Evolutionary conservation across 2,329 filamentous ascomycete genomes (phyloP).

Genomic region (Diaporthe ampelina): DNA sequence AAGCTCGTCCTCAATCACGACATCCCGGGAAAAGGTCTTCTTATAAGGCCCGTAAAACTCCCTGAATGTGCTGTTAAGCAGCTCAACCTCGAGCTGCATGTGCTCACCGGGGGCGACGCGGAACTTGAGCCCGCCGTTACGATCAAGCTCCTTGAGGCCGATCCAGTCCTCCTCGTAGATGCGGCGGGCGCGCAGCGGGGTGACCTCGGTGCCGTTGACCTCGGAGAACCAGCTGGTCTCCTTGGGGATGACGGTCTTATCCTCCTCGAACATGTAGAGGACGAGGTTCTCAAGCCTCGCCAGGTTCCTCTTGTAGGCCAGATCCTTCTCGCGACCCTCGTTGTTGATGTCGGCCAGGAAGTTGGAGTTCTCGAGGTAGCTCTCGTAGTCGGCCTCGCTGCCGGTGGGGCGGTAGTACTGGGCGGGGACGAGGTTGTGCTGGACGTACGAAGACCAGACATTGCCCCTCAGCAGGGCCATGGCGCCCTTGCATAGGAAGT

Average conservation of each 20-base stretch:
- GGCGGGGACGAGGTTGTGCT: conserved; percentile 86
- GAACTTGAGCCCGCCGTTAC: conserved; percentile 84
- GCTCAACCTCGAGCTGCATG: conserved; percentile 81
- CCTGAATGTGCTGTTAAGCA: conserved; percentile 75
- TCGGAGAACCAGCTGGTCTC: conserved; percentile 93
- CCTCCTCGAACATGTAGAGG: conserved; percentile 91
- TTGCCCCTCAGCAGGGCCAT: conserved; percentile 84
- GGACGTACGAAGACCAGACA: conserved; percentile 84
- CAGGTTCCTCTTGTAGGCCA: conserved; percentile 79
- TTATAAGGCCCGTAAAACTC: conserved; percentile 74
- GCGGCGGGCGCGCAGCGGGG: conserved; percentile 74
- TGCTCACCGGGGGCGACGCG: conserved; percentile 81
- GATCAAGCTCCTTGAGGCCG: conserved; percentile 83
- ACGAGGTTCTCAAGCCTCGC: conserved; percentile 80
- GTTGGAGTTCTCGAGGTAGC: conserved; percentile 85
- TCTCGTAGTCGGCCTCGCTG: conserved; percentile 66
- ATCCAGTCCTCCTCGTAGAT: conserved; percentile 96
- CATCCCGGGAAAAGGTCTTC: conserved; percentile 52
- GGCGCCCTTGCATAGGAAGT: conserved; percentile 86
- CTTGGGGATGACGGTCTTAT: conserved; percentile 89
- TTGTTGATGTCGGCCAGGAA: conserved; percentile 98
- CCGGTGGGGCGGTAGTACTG: conserved; percentile 89
- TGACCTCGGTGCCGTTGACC: conserved; percentile 79
- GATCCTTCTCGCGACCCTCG: conserved; percentile 82
- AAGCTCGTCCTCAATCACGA: conserved; percentile 34